Evolutionary conservation across 1,284 basidiomycete species (phyloP).

Genomic region (Apiotrichum sp.): DNA sequence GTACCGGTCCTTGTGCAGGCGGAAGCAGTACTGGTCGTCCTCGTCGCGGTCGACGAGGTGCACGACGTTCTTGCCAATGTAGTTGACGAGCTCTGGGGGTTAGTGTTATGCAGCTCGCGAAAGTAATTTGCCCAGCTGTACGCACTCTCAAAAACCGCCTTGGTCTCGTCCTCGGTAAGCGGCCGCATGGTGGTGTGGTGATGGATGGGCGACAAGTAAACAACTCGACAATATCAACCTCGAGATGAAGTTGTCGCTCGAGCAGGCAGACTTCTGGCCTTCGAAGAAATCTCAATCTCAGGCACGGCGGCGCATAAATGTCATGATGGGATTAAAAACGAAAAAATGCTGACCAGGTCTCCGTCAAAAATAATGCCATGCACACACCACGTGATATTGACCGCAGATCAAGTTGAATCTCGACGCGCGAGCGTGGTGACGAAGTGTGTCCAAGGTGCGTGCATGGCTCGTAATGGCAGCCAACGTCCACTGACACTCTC

Average conservation of each 20-base stretch:
- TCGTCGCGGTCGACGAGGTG: conserved; percentile 49
- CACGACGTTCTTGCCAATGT: conserved; percentile 49
- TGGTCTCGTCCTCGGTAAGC: conserved; percentile 49
- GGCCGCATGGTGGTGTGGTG: conserved; percentile 36
- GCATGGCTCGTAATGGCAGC: too few species aligned
- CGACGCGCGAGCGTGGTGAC: not conserved
- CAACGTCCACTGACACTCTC: too few species aligned
- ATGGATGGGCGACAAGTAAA: too few species aligned
- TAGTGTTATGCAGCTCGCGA: not conserved
- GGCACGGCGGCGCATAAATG: too few species aligned
- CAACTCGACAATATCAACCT: too few species aligned
- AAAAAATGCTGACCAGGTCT: not conserved
- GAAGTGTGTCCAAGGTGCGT: not conserved
- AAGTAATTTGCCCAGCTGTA: not conserved
- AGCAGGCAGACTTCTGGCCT: too few species aligned
- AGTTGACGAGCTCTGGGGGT: conserved; percentile 47
- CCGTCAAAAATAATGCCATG: conserved; percentile 6
- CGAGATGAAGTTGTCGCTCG: too few species aligned
- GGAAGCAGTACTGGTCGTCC: conserved; percentile 65
- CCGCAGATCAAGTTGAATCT: not conserved
- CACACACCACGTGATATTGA: conserved; percentile 7
- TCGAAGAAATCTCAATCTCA: too few species aligned
- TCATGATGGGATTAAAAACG: not conserved
- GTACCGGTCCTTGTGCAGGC: conserved; percentile 73
- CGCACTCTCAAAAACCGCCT: conserved; percentile 50